Evolutionary conservation across 345 rosid species (phyloP).

Genomic region (Populus pruinosa): DNA sequence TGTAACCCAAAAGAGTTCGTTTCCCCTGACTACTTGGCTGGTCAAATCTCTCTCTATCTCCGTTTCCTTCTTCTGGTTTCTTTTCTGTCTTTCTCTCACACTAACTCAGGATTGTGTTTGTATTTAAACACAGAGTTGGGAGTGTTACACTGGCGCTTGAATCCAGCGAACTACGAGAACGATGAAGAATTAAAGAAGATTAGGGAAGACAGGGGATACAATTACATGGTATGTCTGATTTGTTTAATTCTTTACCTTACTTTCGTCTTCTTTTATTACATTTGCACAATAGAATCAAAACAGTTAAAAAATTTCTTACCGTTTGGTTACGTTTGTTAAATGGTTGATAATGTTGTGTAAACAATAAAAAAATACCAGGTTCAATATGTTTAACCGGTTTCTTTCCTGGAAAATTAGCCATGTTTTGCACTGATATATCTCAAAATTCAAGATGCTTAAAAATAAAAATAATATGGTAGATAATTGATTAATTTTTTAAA

Average conservation of each 20-base stretch:
- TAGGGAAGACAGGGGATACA: constrained; percentile 74
- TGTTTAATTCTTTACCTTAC: not conserved
- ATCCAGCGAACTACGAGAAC: constrained; percentile 65
- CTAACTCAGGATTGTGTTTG: no score
- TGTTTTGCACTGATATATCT: no score
- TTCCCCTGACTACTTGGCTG: constrained; percentile 47
- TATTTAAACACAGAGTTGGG: constrained; percentile 51
- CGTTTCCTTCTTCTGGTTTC: not conserved
- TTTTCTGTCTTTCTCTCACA: no score
- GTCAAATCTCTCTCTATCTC: constrained; percentile 9
- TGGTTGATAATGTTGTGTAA: no score
- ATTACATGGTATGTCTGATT: constrained; percentile 57
- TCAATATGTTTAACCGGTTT: no score
- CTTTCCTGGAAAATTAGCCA: no score
- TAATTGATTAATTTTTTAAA: no score
- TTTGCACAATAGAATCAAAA: not conserved
- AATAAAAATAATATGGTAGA: fast-evolving
- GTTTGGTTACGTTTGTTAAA: no score
- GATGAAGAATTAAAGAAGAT: constrained; percentile 59
- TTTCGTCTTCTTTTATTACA: not conserved
- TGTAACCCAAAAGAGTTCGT: constrained; percentile 43
- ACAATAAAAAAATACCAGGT: no score
- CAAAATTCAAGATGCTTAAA: no score
- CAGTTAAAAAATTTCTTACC: no score
- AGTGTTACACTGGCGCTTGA: constrained; percentile 75